Evolutionary conservation across 1,284 basidiomycete species (phyloP).

Genomic region (Cutaneotrichosporon sp.): DNA sequence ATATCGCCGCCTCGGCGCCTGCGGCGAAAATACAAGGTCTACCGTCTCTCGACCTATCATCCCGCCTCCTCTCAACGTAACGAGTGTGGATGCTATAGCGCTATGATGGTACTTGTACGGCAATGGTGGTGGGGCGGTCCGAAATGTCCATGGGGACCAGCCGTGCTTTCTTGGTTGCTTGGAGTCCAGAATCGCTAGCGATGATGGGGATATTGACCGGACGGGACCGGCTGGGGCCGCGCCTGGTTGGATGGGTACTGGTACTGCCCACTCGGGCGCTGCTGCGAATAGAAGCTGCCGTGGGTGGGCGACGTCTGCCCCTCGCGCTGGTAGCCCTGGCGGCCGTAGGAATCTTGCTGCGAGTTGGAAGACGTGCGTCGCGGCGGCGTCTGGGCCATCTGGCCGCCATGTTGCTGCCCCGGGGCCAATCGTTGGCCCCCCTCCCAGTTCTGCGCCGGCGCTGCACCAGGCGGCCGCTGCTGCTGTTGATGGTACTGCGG

Average conservation of each 20-base stretch:
- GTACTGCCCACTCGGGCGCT: conserved; percentile 8
- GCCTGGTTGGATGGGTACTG: conserved; percentile 2
- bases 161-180: no score
- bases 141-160: no score
- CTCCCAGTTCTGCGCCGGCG: conserved; percentile 16
- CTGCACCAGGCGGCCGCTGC: conserved; percentile 10
- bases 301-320: conserved; percentile 14
- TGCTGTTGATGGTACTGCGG: conserved; percentile 22
- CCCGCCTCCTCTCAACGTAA: conserved; percentile 2
- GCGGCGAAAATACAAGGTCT: not conserved
- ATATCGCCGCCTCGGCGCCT: not conserved
- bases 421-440: conserved; percentile 24
- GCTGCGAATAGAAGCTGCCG: conserved; percentile 13
- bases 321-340: not conserved
- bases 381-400: conserved; percentile 12
- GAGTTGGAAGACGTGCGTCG: conserved; percentile 8
- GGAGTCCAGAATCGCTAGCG: conserved; percentile 7
- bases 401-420: conserved; percentile 13
- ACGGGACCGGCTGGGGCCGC: conserved; percentile 13
- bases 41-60: no score
- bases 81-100: not conserved
- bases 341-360: conserved; percentile 10
- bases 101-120: not conserved
- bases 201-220: conserved; percentile 19
- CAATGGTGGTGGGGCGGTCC: not conserved